Base-by-base conservation (phyloP, 2,329 filamentous ascomycete genomes). In the Colletotrichum liaoningense region DNA sequence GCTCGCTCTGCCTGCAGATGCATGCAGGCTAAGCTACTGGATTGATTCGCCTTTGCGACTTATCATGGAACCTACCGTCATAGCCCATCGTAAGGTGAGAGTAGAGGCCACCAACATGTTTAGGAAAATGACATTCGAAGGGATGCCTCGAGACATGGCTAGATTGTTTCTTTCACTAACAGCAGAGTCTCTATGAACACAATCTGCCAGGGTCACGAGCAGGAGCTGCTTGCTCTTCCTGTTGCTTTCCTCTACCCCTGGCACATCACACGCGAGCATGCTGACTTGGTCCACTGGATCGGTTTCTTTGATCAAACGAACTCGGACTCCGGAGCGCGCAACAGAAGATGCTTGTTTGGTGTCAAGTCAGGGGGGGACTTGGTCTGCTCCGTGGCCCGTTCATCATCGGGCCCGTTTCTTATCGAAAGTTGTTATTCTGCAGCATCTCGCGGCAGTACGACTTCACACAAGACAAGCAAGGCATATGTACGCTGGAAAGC, bases 301-400 rank as follows among this genome's bases (percentile, higher is more conserved):
- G 19, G 19, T 49, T 22, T 49, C 19, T 46, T 59, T 19, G 42
- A 67, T 55, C 68, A 71, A 67, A 62, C 63, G 49, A 71, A 67
- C 63, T 67, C 56, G 56, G 69, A 62, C 63, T 67, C 46, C 35
- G 57, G 35, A 58, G 63, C 56, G 22, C 46, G 56, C 69, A 62
- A 67, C 35, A 71, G 63, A 62, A 67, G 26, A 46, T 62, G 69
- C 56, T 49, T n/a, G 68, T 60, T 46, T 62, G 69, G 69, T 67
- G 69, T 71, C 63, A 62, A 62, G 63, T 62, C 46, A 54, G 42
- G 42, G 16, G 16, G 35, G 60, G 8, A 56, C 68, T 67, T 26
- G 46, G 68, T 56, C 63, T 71, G 46, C 63, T 26, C 6, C 46
- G 26, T 38, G 63, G 69, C 26, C 69, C 63, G 63, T 71, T 67